These are phyloP conservation scores for Nematodospora anomalae DNA, from an alignment of 1,139 yeast genomes.

Conservation along the genomic window DNA sequence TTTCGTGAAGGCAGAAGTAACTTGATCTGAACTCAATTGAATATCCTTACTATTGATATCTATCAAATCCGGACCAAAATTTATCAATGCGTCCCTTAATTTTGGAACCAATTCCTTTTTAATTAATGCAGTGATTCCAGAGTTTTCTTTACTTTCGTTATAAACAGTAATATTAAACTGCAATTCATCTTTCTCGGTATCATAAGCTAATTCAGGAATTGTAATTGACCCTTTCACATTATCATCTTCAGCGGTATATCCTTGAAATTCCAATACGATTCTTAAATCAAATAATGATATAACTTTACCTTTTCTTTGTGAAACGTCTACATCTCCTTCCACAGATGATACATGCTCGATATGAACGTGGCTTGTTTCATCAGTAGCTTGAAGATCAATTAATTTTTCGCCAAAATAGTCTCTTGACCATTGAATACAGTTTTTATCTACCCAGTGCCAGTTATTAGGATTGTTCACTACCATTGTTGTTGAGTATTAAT, in stretches of 20 bases:
- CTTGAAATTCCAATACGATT: slow-evolving; percentile 60
- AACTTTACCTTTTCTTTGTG: slow-evolving; percentile 95
- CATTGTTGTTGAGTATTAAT: slow-evolving; percentile 23
- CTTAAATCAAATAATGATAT: slow-evolving; percentile 86
- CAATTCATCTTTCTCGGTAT: slow-evolving; percentile 78
- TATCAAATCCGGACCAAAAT: slow-evolving; percentile 79
- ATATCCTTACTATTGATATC: slow-evolving; percentile 79
- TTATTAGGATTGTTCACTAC: slow-evolving; percentile 53
- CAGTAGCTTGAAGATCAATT: slow-evolving; percentile 45
- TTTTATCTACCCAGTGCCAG: slow-evolving; percentile 98
- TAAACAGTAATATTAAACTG: slow-evolving; percentile 76
- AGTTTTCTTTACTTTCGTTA: slow-evolving; percentile 55
- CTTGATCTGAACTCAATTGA: slow-evolving; percentile 68
- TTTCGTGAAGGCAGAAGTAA: slow-evolving; percentile 64
- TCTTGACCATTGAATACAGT: slow-evolving; percentile 89
- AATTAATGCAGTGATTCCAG: slow-evolving; percentile 54
- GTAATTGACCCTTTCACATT: slow-evolving; percentile 66
- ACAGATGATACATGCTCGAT: slow-evolving; percentile 63
- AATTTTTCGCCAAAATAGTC: slow-evolving; percentile 67
- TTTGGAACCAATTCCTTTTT: slow-evolving; percentile 67
- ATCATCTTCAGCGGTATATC: slow-evolving; percentile 37
- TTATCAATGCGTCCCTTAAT: slow-evolving; percentile 56
- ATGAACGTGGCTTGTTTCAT: slow-evolving; percentile 36
- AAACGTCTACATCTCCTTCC: slow-evolving; percentile 95
- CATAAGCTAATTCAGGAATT: slow-evolving; percentile 95